phyloP scores from a whole-genome alignment of 225 moss, liverwort and hornwort species.

The Rhytidiadelphus loreus region DNA sequence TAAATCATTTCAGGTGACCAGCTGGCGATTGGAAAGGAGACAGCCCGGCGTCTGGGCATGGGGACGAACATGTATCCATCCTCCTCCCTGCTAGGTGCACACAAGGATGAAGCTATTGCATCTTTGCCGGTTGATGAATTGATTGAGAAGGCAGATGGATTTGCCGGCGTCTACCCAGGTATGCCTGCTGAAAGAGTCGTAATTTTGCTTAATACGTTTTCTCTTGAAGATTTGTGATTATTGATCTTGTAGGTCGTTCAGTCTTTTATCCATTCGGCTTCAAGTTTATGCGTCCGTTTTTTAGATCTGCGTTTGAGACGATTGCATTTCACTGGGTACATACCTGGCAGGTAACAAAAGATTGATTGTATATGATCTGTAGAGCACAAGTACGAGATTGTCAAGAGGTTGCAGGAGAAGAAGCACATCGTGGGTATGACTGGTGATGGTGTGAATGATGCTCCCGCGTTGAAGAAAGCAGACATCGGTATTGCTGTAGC shows the following conservation, averaged over 20 bases:
- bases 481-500: conserved; percentile 75
- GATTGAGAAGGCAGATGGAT: conserved; percentile 73
- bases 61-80: conserved; percentile 70
- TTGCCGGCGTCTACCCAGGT: conserved; percentile 71
- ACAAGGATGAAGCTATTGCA: conserved; percentile 22
- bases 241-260: not conserved
- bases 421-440: conserved; percentile 76
- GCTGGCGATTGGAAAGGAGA: conserved; percentile 60
- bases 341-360: not conserved
- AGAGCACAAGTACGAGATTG: conserved; percentile 84
- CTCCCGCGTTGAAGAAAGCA: conserved; percentile 73
- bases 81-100: conserved; percentile 24
- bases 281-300: not conserved
- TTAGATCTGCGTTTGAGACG: not conserved
- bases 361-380: not conserved
- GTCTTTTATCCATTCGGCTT: not conserved
- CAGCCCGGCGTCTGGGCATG: conserved; percentile 56
- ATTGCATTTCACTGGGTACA: not conserved
- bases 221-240: not conserved
- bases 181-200: not conserved
- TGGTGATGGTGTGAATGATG: conserved; percentile 76
- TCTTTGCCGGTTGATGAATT: conserved; percentile 42
- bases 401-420: conserved; percentile 39
- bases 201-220: not conserved
- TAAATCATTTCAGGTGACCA: conserved; percentile 36